A percentile compares a stretch with the other conserved stretches of the same genome.
phyloP scores from a whole-genome alignment of 176 grass and related monocot species.

The Triticum turgidum region DNA sequence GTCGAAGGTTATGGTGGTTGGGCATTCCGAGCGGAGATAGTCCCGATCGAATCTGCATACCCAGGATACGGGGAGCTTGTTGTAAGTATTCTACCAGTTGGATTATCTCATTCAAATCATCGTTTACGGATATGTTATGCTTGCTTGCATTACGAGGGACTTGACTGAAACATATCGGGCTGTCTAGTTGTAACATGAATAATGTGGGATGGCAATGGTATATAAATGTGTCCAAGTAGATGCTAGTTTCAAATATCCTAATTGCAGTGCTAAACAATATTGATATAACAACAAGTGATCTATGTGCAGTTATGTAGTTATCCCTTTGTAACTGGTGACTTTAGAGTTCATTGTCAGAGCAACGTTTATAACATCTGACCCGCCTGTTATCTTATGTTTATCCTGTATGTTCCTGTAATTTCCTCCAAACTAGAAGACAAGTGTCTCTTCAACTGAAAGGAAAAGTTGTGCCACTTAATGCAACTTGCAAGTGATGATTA shows the following conservation, averaged over 20 bases:
- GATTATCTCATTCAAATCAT: neutral
- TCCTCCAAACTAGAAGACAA: neutral
- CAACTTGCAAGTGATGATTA: neutral
- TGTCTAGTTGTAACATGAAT: neutral
- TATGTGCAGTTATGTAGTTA: neutral
- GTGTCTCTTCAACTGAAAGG: neutral
- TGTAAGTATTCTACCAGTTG: constrained; percentile 50
- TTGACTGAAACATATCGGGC: neutral
- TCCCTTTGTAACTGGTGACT: neutral
- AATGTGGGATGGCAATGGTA: neutral
- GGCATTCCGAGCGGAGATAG: constrained; percentile 89
- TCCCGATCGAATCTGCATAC: constrained; percentile 98
- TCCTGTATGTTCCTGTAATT: neutral
- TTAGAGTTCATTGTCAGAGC: neutral
- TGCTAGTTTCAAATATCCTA: neutral
- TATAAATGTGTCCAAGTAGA: neutral
- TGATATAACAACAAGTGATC: neutral
- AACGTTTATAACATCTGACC: neutral
- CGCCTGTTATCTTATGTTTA: neutral
- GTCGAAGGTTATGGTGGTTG: constrained; percentile 99
- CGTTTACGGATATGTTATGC: neutral
- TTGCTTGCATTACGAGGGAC: neutral
- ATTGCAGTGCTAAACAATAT: neutral
- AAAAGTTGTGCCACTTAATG: neutral
- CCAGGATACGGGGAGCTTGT: constrained; percentile 90